Evolutionary conservation across 176 grass and related monocot species (phyloP), one percentile per base, ranked within the genome.

Genomic region (Areca catechu): DNA sequence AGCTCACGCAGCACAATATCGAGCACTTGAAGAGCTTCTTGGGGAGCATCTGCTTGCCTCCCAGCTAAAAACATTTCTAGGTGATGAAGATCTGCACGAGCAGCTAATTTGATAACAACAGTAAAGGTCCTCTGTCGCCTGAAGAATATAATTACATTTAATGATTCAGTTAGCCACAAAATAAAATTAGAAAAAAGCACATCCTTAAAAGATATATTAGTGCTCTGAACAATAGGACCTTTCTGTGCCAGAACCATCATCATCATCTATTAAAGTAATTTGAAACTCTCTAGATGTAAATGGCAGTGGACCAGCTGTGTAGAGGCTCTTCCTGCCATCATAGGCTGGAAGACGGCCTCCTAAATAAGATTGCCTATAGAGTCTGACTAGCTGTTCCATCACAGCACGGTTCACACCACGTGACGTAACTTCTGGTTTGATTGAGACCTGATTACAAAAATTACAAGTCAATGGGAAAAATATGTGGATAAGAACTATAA

Each of bases 21-120:
- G 60, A 96, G 86, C 37, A 96, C 86, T 74, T 96, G 92, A 56
- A 96, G 76, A 21, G 83, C 82, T 54, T 96, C 92, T 51, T 90
- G 80, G n/a, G 92, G 92, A 29, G 83, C 86, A 51, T 96, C 92
- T 7, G 77, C 80, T 22, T 72, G 74, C 61, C 80, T 71, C 3
- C 92, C 86, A 50, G 83, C 77, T 68, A 96, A 76, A 75, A 82
- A 96, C 68, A 88, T 58, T 54, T 77, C 78, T 16, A 96, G 80
- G 14, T 72, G 86, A 18, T 65, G 69, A 63, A 96, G 83, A 58
- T 96, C 80, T 47, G 78, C 75, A 25, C 62, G 69, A 15, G 92
- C 92, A 61, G 77, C 92, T 52, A 77, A 68, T 69, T 84, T 88
- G 49, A 96, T 96, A 22, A 90, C 86, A 25, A 96, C 92, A 76